Percentiles rank a stretch among this genome's conserved stretches.
Evolutionary conservation across 1,139 yeast species (phyloP).

Genomic region (Ogataea hybrid): DNA sequence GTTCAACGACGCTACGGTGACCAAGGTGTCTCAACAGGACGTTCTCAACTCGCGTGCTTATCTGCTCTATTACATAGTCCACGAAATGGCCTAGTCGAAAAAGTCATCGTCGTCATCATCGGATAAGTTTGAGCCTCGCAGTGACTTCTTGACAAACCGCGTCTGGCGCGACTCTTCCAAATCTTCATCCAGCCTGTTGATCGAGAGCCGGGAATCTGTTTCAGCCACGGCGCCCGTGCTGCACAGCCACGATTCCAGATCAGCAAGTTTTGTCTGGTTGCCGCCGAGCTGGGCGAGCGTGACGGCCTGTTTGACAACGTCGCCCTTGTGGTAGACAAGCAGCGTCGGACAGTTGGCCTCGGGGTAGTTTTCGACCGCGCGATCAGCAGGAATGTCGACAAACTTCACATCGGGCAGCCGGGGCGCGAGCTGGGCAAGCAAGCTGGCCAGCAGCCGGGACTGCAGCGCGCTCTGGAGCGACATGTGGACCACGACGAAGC

Average conservation of each 20-base stretch:
- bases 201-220: slow-evolving; percentile 61
- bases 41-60: slow-evolving; percentile 77
- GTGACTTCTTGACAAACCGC: slow-evolving; percentile 55
- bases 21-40: no score
- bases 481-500: no score
- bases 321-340: slow-evolving; percentile 70
- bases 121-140: slow-evolving; percentile 40
- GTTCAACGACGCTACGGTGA: no score
- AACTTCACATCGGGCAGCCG: slow-evolving; percentile 81
- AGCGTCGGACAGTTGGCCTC: slow-evolving; percentile 89
- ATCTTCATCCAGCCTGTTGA: slow-evolving; percentile 59
- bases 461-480: no score
- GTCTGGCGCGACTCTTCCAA: slow-evolving; percentile 45
- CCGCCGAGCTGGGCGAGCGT: slow-evolving; percentile 86
- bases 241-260: slow-evolving; percentile 69
- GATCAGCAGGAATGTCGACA: slow-evolving; percentile 82
- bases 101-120: slow-evolving; percentile 50
- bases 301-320: slow-evolving; percentile 74
- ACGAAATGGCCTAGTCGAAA: slow-evolving; percentile 38
- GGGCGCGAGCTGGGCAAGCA: slow-evolving; percentile 50
- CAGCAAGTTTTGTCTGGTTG: slow-evolving; percentile 63
- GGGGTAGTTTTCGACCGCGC: slow-evolving; percentile 92
- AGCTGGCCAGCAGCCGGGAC: slow-evolving; percentile 62
- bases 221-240: slow-evolving; percentile 61
- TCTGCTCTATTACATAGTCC: slow-evolving; percentile 72